Conservation (phyloP, 805 yeast species). For the Starmera caribaea region DNA sequence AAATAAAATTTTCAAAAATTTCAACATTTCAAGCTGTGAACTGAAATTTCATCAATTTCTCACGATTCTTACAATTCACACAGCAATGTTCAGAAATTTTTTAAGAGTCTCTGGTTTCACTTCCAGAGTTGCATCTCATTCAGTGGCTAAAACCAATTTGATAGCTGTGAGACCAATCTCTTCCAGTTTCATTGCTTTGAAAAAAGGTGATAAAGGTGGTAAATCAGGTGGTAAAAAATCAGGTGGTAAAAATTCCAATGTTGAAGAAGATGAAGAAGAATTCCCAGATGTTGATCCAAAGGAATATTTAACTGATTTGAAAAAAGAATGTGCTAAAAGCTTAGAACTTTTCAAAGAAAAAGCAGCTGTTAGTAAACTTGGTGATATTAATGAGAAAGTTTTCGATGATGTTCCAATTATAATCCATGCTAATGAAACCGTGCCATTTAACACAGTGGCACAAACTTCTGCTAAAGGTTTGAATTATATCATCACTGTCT, state of each 20-base stretch:
- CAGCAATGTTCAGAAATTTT: not conserved
- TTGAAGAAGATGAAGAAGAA: not conserved
- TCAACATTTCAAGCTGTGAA: not conserved
- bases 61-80: not conserved
- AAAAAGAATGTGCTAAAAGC: conserved; percentile 31
- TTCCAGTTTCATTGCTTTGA: too few species aligned
- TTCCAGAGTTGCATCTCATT: conserved; percentile 1
- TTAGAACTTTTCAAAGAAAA: conserved; percentile 44
- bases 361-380: conserved; percentile 56
- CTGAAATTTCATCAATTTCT: not conserved
- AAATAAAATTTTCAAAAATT: not conserved
- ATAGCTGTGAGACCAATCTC: conserved; percentile 1
- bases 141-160: not conserved
- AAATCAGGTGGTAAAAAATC: not conserved
- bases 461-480: conserved; percentile 61
- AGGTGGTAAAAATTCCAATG: not conserved
- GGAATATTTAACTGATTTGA: conserved; percentile 6
- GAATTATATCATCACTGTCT: conserved; percentile 71
- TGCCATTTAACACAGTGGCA: conserved; percentile 54
- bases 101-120: not conserved
- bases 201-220: conserved; percentile 6
- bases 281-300: conserved; percentile 6
- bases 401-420: conserved; percentile 52
- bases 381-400: conserved; percentile 55
- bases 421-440: conserved; percentile 33